Conservation (phyloP, 2,329 filamentous ascomycete species). For the Elsinoe australis region DNA sequence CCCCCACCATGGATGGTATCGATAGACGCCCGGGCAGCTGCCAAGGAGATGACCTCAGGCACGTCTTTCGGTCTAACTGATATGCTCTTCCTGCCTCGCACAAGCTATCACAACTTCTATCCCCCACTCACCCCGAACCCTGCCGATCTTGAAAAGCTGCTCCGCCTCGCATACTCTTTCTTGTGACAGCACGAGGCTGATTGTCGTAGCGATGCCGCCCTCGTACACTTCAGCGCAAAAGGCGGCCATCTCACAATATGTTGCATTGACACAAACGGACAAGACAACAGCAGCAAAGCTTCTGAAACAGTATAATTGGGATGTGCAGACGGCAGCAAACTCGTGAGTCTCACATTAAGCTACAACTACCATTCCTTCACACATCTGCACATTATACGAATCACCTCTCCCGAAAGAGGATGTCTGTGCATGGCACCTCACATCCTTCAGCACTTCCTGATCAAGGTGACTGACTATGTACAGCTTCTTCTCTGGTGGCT, state of each 20-base stretch:
- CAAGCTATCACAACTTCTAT: neutral
- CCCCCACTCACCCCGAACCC: neutral
- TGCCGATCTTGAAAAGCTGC: no score
- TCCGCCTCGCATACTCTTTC: no score
- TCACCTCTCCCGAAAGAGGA: no score
- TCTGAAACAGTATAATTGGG: constrained; percentile 42
- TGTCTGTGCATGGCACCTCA: no score
- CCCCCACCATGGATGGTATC: constrained; percentile 7
- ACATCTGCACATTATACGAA: no score
- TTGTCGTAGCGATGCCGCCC: constrained; percentile 36
- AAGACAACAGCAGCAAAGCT: constrained; percentile 39
- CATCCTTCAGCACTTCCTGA: no score
- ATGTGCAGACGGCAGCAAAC: constrained; percentile 39
- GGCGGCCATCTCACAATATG: constrained; percentile 39
- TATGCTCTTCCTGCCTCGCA: neutral
- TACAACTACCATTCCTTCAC: neutral
- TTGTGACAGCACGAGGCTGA: no score
- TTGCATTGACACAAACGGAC: constrained; percentile 39
- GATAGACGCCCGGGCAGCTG: neutral
- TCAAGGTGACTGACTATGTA: no score
- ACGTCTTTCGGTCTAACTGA: neutral
- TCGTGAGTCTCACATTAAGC: constrained; percentile 36
- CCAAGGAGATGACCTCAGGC: constrained; percentile 15
- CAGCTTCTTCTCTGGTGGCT: constrained; percentile 37
- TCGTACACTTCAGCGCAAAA: constrained; percentile 42